These are phyloP conservation scores for Aspergillus cavernicola DNA, from an alignment of 495 filamentous ascomycete genomes.

Conservation along the genomic window DNA sequence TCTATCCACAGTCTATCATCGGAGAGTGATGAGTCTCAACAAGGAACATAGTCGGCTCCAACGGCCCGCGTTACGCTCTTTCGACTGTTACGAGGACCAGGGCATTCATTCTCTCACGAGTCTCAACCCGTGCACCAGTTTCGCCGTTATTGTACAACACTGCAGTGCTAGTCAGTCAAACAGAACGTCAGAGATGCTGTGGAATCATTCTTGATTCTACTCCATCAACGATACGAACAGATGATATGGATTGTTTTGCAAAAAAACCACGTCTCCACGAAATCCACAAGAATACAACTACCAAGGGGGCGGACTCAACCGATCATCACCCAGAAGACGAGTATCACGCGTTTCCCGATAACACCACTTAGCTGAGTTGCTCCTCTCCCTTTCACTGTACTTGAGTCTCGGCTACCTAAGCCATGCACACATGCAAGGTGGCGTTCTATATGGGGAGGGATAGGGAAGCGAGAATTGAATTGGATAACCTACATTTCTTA, in stretches of 20 bases:
- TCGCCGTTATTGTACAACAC: slow-evolving; percentile 9
- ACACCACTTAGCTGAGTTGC: not conserved
- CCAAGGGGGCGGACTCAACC: slow-evolving; percentile 39
- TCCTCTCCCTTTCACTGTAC: not conserved
- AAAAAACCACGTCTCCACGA: slow-evolving; percentile 49
- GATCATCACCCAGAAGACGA: slow-evolving; percentile 24
- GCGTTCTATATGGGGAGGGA: not conserved
- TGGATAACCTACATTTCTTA: not conserved
- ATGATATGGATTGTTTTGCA: not conserved
- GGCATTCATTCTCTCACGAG: not conserved
- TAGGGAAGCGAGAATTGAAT: not conserved
- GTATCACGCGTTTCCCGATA: not conserved
- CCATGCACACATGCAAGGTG: slow-evolving; percentile 1
- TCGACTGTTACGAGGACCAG: not conserved
- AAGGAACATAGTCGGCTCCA: not conserved
- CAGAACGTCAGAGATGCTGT: not conserved
- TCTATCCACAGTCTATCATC: not conserved
- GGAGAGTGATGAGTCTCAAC: not conserved
- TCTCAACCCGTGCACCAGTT: not conserved
- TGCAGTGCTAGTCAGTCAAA: not conserved
- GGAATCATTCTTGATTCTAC: not conserved
- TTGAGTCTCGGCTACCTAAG: not conserved
- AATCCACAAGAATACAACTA: slow-evolving; percentile 45
- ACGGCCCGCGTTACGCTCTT: not conserved
- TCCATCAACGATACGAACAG: not conserved